Base-by-base conservation (phyloP, 805 yeast genomes). In the Pichia kluyveri region DNA sequence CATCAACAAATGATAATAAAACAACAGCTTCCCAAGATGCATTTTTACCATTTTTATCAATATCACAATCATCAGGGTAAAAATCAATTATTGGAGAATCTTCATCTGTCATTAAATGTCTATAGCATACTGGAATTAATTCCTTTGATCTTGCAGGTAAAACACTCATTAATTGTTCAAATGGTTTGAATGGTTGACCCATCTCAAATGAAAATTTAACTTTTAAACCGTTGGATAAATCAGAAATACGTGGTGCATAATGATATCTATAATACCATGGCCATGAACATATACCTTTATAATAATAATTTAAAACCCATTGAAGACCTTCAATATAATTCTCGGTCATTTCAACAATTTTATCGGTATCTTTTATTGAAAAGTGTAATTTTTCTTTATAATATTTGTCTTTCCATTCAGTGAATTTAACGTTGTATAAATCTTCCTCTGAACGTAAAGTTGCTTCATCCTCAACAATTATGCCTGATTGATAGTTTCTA, bases 11-110 rank as follows among this genome's bases (percentile, higher is more conserved):
- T 6, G 95, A 82, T 50, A 93, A 76, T 58, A 87, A 76, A 8
- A 93, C 96, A 48, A 93, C 96, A 11, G 97, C 97, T 69, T 93
- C 98, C 99, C 99, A 93, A 44, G 88, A 83, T 2, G 93, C 95
- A 47, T 89, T 86, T 63, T 93, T 93, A 41, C 98, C 99, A 62
- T 93, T 93, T 77, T 80, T 75, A 68, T 93, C 99, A 36, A 86
- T 73, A 45, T 82, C 86, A 48, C 91, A 96, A 51, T 86, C 87
- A 49, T 76, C 74, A 3, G 99, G 99, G 61, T 93, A 93, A 59
- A 88, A 89, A 58, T 89, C 97, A 48, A 75, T 75, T 55, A 93
- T 88, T 28, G 96, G 95, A 8, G 97, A 90, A 41, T 73, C 72
- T 41, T 80, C 81, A 50, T 90, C 96, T 14, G 82, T 80, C 96